A percentile compares a stretch with the other conserved stretches of the same genome.
These are phyloP conservation scores for Xylaria sp. DNA, from an alignment of 2,329 filamentous ascomycete species.

Conservation along the genomic window DNA sequence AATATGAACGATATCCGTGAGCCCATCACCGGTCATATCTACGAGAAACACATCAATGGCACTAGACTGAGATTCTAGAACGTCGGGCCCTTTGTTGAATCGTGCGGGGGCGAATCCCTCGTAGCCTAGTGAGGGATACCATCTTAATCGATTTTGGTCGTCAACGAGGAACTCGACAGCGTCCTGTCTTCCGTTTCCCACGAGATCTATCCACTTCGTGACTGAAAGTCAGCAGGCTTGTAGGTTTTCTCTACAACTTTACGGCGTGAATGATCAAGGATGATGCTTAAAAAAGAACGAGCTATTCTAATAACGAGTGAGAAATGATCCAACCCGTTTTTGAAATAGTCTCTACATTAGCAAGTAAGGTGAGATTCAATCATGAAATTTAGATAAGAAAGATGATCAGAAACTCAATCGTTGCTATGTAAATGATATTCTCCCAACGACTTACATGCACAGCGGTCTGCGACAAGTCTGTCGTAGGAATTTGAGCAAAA, in stretches of 20 bases:
- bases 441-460: not conserved
- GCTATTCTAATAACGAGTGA: not conserved
- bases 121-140: not conserved
- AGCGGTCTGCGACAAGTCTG: not conserved
- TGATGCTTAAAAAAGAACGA: not conserved
- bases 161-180: not conserved
- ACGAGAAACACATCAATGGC: not conserved
- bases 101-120: not conserved
- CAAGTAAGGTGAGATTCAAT: too few relatives aligned
- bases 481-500: not conserved
- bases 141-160: not conserved
- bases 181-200: not conserved
- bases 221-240: not conserved
- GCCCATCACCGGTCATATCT: slow-evolving; percentile 5
- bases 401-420: too few relatives aligned
- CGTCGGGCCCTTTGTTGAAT: not conserved
- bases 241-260: not conserved
- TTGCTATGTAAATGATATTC: not conserved
- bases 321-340: too few relatives aligned
- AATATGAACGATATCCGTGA: not conserved
- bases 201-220: not conserved
- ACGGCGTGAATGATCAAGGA: not conserved
- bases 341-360: too few relatives aligned
- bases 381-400: too few relatives aligned
- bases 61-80: not conserved